Base-by-base conservation (phyloP, 2,329 filamentous ascomycete species). In the Lachnellula cervina region DNA sequence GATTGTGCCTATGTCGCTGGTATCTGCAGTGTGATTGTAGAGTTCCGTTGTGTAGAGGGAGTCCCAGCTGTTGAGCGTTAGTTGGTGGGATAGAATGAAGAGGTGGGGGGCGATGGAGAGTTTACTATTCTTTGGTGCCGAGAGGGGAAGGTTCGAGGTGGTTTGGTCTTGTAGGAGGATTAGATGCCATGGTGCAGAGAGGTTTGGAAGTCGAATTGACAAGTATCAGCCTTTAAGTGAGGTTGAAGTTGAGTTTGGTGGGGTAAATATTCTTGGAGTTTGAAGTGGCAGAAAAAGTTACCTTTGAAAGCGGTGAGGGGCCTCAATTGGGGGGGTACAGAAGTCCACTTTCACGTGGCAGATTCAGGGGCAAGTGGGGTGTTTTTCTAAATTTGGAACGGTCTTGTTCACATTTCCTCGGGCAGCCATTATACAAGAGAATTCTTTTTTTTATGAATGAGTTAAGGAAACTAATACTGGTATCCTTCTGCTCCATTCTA, bases 91-190 rank as follows among this genome's bases (percentile, higher is more conserved):
- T 42, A 19, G 38, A 21, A 50, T 13, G 1, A 25, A 51, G 38
- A n/a, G 38, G 37, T 19, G 34, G 19, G 34, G 21, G 9, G 35
- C 32, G 42, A 32, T 51, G 14, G 49, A 48, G 48, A 52, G 55
- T 83, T 66, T 76, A 95, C 90, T 96, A 95, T 78, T 93, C 86
- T 73, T 90, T 96, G 32, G 90, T 96, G 50, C 93, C 93, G 32
- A 97, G 82, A 70, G 62, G 57, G 69, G 78, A 96, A 17, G 91
- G 89, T 62, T 88, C 81, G 25, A 96, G 84, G 65, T 88, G 82
- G 1, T 73, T 73, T n/a, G 86, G 86, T 57, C 76, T 79, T 2
- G 59, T 42, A 9, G 70, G 66, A 14, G 70, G 68, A 16, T 62
- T 49, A 5, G 57, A 55, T 4, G 54, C 34, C 66, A 67, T 68